These are phyloP conservation scores for Pichia manshurica DNA, from an alignment of 805 yeast genomes.

Conservation along the genomic window DNA sequence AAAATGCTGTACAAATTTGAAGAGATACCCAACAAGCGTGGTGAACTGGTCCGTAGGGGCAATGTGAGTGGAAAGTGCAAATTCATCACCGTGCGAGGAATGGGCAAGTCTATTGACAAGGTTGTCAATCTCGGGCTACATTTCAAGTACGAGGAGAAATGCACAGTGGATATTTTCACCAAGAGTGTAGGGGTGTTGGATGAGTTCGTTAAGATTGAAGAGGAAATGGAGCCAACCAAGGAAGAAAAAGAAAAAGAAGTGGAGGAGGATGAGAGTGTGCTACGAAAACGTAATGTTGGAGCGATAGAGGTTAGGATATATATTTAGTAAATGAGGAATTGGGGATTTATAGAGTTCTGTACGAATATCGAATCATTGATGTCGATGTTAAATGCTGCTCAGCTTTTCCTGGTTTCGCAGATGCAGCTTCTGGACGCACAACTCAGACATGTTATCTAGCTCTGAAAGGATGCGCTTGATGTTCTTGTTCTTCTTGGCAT, in stretches of 20 bases:
- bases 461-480: conserved; percentile 48
- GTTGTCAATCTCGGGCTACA: conserved; percentile 57
- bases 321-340: background rate
- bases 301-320: conserved; percentile 41
- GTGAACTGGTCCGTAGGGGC: conserved; percentile 21
- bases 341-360: background rate
- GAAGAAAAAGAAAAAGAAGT: conserved; percentile 8
- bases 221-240: conserved; percentile 27
- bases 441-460: conserved; percentile 38
- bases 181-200: conserved; percentile 66
- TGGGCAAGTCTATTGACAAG: conserved; percentile 68
- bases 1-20: conserved; percentile 37
- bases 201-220: conserved; percentile 38
- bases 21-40: conserved; percentile 39
- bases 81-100: conserved; percentile 58
- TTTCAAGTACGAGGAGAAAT: conserved; percentile 45
- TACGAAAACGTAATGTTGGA: conserved; percentile 42
- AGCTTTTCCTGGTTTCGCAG: conserved; percentile 6
- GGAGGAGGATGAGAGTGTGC: conserved; percentile 27
- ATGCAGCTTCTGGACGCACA: conserved; percentile 27
- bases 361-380: no score
- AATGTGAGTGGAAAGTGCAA: conserved; percentile 17
- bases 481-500: conserved; percentile 35
- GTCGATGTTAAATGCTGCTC: background rate
- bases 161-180: conserved; percentile 56